phyloP scores from a whole-genome alignment of 1,284 basidiomycete species.

The Cryptococcus maquisensis region DNA sequence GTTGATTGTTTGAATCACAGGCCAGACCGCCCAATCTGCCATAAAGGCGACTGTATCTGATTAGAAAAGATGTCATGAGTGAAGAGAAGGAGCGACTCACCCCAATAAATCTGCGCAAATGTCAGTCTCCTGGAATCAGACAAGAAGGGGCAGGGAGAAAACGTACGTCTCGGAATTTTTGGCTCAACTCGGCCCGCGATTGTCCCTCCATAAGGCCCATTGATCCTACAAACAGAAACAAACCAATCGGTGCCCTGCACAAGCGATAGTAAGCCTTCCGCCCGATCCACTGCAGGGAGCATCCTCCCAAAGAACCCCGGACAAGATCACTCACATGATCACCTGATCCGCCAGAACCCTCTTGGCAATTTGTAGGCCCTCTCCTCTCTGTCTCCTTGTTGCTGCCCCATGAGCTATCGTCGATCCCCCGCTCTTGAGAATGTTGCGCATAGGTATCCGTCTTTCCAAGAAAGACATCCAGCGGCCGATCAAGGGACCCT shows the following conservation, averaged over 20 bases:
- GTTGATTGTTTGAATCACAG: slow-evolving; percentile 70
- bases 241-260: slow-evolving; percentile 49
- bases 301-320: background rate
- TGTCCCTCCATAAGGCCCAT: slow-evolving; percentile 87
- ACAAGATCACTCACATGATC: slow-evolving; percentile 60
- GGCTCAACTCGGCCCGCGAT: slow-evolving; percentile 56
- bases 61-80: too few relatives aligned
- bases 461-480: slow-evolving; percentile 79
- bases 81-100: slow-evolving; percentile 10
- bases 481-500: slow-evolving; percentile 59
- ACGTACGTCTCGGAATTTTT: slow-evolving; percentile 59
- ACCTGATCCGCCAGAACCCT: slow-evolving; percentile 76
- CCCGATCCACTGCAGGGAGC: too few relatives aligned
- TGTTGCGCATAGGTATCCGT: slow-evolving; percentile 59
- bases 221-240: slow-evolving; percentile 69
- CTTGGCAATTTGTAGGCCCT: slow-evolving; percentile 57
- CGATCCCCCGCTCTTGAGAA: background rate
- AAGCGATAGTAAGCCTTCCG: background rate
- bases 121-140: background rate
- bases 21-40: slow-evolving; percentile 96
- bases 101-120: slow-evolving; percentile 24
- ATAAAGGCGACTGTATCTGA: slow-evolving; percentile 58
- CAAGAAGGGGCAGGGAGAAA: too few relatives aligned
- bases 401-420: background rate
- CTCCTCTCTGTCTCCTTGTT: slow-evolving; percentile 7